These are phyloP conservation scores for Phytopythium sindhum DNA, from an alignment of 352 stramenopile genomes.

Conservation along the genomic window DNA sequence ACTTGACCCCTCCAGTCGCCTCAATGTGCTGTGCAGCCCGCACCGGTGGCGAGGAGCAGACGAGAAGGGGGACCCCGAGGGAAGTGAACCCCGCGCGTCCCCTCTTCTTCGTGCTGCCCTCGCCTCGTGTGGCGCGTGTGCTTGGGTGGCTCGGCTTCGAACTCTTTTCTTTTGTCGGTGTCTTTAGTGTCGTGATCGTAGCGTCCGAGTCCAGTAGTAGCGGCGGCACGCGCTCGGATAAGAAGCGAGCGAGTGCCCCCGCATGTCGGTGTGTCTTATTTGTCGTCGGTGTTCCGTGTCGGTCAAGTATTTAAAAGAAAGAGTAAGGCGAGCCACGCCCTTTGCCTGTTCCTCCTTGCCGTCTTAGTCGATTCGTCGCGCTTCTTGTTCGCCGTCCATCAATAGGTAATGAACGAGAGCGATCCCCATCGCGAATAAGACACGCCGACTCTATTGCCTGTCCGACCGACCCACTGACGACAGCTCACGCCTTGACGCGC, in stretches of 20 bases:
- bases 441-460: not conserved
- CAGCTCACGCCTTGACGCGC: slow-evolving; percentile 17
- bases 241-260: not conserved
- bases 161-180: slow-evolving; percentile 7
- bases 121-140: not conserved
- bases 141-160: not conserved
- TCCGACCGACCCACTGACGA: not conserved
- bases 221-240: not conserved
- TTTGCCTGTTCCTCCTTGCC: not conserved
- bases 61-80: not conserved
- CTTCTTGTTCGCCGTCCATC: not conserved
- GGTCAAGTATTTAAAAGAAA: slow-evolving; percentile 10
- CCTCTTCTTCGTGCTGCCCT: not conserved
- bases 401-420: not conserved
- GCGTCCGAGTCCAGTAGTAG: not conserved
- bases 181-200: slow-evolving; percentile 4
- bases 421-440: not conserved
- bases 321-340: not conserved
- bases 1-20: not conserved
- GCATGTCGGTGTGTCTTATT: not conserved
- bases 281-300: slow-evolving; percentile 2
- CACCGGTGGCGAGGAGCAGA: not conserved
- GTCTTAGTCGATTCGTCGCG: not conserved
- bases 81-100: slow-evolving; percentile 3
- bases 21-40: slow-evolving; percentile 1